These are phyloP conservation scores for Aspergillus hancockii DNA, from an alignment of 495 filamentous ascomycete genomes.

Conservation along the genomic window DNA sequence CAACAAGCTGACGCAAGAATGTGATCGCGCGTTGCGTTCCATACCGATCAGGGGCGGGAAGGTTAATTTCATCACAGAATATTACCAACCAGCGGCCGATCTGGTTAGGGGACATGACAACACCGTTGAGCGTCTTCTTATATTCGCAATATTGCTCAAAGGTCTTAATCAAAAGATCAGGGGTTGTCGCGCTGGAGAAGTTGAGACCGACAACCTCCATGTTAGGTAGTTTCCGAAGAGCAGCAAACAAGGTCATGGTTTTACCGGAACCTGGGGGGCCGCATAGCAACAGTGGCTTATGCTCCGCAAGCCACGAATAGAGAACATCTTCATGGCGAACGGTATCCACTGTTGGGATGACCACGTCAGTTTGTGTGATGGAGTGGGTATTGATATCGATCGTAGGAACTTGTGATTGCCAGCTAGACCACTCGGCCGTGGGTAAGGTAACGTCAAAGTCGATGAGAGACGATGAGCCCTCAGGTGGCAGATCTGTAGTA, in stretches of 20 bases:
- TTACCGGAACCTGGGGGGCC: constrained; percentile 98
- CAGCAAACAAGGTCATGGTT: constrained; percentile 99
- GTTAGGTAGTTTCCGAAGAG: constrained; percentile 90
- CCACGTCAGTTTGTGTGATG: constrained; percentile 93
- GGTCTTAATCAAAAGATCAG: constrained; percentile 95
- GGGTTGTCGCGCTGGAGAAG: constrained; percentile 97
- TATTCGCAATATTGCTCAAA: constrained; percentile 99
- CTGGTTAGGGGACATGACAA: constrained; percentile 92
- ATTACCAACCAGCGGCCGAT: constrained; percentile 97
- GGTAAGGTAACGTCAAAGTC: constrained; percentile 91
- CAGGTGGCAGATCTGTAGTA: constrained; percentile 76
- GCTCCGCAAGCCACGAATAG: constrained; percentile 98
- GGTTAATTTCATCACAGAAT: constrained; percentile 99
- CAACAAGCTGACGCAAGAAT: constrained; percentile 93
- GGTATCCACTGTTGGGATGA: constrained; percentile 96
- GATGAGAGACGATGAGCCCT: constrained; percentile 81
- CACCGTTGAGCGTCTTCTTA: constrained; percentile 94
- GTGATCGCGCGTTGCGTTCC: constrained; percentile 96
- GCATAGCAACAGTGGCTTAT: constrained; percentile 94
- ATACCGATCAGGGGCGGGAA: constrained; percentile 97
- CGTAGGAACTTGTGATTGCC: constrained; percentile 90
- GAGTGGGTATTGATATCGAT: constrained; percentile 98
- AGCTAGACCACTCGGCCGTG: constrained; percentile 81
- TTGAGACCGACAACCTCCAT: constrained; percentile 99
- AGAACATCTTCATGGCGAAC: constrained; percentile 96